Percentiles rank a stretch among this genome's conserved stretches.
Evolutionary conservation across 768 basidiomycete species (phyloP).

Genomic region (Mrakia hoshinonis): DNA sequence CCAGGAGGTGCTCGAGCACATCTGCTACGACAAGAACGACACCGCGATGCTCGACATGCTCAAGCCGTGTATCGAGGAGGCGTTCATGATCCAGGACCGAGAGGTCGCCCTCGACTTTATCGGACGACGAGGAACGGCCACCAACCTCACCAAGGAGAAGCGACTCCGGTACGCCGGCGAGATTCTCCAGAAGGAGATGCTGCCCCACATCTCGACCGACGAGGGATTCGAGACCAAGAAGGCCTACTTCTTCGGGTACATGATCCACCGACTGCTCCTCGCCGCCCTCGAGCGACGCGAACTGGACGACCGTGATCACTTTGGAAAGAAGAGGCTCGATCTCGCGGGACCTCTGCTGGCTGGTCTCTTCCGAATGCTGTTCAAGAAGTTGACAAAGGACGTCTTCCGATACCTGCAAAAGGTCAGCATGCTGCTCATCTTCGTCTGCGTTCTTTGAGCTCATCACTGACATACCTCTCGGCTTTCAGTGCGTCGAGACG

Average conservation of each 20-base stretch:
- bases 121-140: constrained; percentile 92
- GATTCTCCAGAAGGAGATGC: constrained; percentile 95
- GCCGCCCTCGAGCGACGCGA: constrained; percentile 91
- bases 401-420: constrained; percentile 96
- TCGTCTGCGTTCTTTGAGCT: background rate
- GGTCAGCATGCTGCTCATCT: constrained; percentile 45
- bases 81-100: constrained; percentile 94
- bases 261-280: constrained; percentile 90
- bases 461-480: background rate
- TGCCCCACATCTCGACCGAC: constrained; percentile 92
- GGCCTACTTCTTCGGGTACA: constrained; percentile 98
- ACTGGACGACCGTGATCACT: constrained; percentile 97
- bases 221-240: constrained; percentile 97
- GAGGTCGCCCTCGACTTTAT: constrained; percentile 93
- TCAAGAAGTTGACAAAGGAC: constrained; percentile 91
- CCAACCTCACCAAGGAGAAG: constrained; percentile 79
- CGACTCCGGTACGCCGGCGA: constrained; percentile 95
- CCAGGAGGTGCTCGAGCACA: constrained; percentile 93
- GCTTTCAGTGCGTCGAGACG: constrained; percentile 77
- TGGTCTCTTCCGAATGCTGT: constrained; percentile 95
- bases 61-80: constrained; percentile 96
- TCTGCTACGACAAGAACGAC: constrained; percentile 96
- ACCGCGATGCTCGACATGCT: constrained; percentile 94
- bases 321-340: constrained; percentile 95
- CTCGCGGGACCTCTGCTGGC: constrained; percentile 90